These are phyloP conservation scores for Gossypium davidsonii DNA, from an alignment of 441 rosid species.

Conservation along the genomic window DNA sequence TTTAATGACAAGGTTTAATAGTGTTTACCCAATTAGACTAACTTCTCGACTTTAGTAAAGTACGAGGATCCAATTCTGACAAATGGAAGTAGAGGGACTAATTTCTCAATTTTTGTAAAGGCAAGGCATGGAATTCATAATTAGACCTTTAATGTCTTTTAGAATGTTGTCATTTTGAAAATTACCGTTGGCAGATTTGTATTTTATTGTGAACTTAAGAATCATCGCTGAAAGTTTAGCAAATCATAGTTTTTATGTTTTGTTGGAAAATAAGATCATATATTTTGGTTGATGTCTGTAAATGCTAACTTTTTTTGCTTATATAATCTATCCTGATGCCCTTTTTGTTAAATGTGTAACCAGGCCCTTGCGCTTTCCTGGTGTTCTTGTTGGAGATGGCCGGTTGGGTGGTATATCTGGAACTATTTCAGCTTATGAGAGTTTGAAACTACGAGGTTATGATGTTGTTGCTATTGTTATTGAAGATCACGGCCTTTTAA, in stretches of 20 bases:
- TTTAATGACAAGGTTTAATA: no score
- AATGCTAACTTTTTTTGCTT: neutral
- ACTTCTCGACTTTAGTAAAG: no score
- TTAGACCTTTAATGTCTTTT: neutral
- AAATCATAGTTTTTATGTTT: neutral
- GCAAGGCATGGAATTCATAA: no score
- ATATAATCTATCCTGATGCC: neutral
- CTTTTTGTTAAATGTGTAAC: constrained; percentile 6
- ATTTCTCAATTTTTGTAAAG: no score
- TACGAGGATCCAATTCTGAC: no score
- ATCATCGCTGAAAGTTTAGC: neutral
- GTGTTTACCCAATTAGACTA: no score
- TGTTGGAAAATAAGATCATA: neutral
- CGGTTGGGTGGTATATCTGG: constrained; percentile 87
- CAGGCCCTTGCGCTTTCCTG: constrained; percentile 86
- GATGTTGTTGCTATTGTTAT: constrained; percentile 69
- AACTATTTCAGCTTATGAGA: constrained; percentile 89
- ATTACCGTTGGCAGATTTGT: neutral
- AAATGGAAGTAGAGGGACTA: no score
- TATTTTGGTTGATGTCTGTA: neutral
- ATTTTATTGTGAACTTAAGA: neutral
- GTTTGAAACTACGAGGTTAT: constrained; percentile 69
- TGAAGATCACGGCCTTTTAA: constrained; percentile 79
- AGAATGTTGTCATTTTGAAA: neutral
- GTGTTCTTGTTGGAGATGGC: constrained; percentile 91